A percentile compares a stretch with the other conserved stretches of the same genome.
These are phyloP conservation scores for Quercus phellos DNA, from an alignment of 331 rosid genomes.

Conservation along the genomic window DNA sequence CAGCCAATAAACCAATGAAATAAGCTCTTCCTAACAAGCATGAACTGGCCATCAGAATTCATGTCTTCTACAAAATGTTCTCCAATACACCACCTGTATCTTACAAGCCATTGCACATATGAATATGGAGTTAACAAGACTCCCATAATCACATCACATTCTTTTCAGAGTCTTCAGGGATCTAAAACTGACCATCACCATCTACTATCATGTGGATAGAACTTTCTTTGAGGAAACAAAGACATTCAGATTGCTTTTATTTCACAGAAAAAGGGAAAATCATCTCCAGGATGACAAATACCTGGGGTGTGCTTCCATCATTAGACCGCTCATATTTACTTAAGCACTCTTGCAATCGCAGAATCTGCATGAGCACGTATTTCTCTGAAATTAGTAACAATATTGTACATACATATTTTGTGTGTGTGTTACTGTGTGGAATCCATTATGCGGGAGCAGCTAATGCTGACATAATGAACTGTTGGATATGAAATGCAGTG, in stretches of 20 bases:
- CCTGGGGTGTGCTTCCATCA: conserved; percentile 98
- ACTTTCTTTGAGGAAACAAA: neutral
- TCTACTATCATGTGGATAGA: neutral
- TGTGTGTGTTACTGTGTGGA: neutral
- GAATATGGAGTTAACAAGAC: neutral
- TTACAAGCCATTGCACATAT: neutral
- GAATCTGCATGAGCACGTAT: conserved; percentile 56
- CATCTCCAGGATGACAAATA: conserved; percentile 21
- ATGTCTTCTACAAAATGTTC: neutral
- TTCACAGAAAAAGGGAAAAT: neutral
- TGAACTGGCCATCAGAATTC: neutral
- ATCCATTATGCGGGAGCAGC: neutral
- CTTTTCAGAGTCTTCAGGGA: neutral
- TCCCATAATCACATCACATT: neutral
- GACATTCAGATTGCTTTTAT: neutral
- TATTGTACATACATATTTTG: too few relatives aligned
- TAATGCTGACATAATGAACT: neutral
- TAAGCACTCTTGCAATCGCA: conserved; percentile 85
- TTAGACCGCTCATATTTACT: conserved; percentile 80
- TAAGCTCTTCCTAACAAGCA: neutral
- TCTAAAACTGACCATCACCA: neutral
- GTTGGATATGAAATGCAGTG: neutral
- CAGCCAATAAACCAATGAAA: neutral
- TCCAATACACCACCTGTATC: neutral
- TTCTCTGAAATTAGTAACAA: conserved; percentile 14